These are phyloP conservation scores for Mycena galopus DNA, from an alignment of 768 basidiomycete genomes.

Conservation along the genomic window DNA sequence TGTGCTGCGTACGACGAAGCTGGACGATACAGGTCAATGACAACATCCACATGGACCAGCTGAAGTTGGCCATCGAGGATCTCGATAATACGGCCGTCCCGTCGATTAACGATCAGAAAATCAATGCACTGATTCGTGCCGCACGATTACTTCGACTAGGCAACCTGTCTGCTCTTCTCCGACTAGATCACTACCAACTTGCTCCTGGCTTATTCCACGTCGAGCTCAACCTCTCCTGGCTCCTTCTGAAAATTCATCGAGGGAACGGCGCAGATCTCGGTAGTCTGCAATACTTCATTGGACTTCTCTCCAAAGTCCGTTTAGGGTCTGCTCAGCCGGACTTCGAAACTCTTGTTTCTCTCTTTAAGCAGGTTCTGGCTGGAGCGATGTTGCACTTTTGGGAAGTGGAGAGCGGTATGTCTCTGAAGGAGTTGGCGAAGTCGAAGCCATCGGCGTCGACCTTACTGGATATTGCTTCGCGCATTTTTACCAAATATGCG, in stretches of 20 bases:
- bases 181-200: slow-evolving; percentile 29
- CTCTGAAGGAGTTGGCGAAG: slow-evolving; percentile 8
- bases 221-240: slow-evolving; percentile 38
- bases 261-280: slow-evolving; percentile 28
- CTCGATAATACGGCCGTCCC: slow-evolving; percentile 20
- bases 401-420: slow-evolving; percentile 28
- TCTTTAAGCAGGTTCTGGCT: slow-evolving; percentile 30
- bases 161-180: slow-evolving; percentile 23
- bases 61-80: slow-evolving; percentile 4
- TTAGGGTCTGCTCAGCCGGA: slow-evolving; percentile 37
- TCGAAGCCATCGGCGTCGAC: slow-evolving; percentile 37
- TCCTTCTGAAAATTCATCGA: slow-evolving; percentile 14
- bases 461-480: slow-evolving; percentile 18
- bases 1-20: slow-evolving; percentile 20
- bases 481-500: slow-evolving; percentile 1
- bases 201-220: slow-evolving; percentile 37
- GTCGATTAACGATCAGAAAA: slow-evolving; percentile 22
- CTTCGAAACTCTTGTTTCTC: slow-evolving; percentile 35
- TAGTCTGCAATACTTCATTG: slow-evolving; percentile 35
- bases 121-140: slow-evolving; percentile 26
- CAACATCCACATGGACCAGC: slow-evolving; percentile 32
- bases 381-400: slow-evolving; percentile 35
- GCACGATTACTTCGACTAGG: slow-evolving; percentile 2
- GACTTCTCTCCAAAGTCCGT: slow-evolving; percentile 28
- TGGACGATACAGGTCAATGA: slow-evolving; percentile 30